phyloP scores from a whole-genome alignment of 169 alveolate species.

The Plasmodium adleri region DNA sequence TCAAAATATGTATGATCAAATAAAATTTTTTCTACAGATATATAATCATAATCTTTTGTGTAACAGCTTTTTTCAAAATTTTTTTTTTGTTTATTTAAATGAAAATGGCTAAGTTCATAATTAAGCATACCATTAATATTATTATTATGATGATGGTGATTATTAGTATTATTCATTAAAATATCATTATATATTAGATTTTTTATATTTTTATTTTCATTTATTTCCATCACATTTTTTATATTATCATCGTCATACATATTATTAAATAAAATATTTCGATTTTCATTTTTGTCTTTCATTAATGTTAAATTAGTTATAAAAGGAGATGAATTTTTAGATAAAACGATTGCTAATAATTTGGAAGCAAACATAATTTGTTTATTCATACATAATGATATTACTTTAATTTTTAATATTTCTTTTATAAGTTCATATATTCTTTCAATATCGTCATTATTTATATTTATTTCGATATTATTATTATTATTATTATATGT shows the following conservation, averaged over 20 bases:
- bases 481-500: not conserved
- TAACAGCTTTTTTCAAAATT: slow-evolving; percentile 39
- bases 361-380: slow-evolving; percentile 66
- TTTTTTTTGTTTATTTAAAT: slow-evolving; percentile 34
- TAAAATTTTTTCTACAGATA: slow-evolving; percentile 64
- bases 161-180: not conserved
- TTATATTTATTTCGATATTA: not conserved
- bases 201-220: not conserved
- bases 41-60: slow-evolving; percentile 64
- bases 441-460: slow-evolving; percentile 33
- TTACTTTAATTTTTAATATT: slow-evolving; percentile 55
- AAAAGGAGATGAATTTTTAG: slow-evolving; percentile 66
- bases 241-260: not conserved
- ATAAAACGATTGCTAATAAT: slow-evolving; percentile 44
- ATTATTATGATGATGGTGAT: slow-evolving; percentile 2
- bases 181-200: not conserved
- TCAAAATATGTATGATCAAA: slow-evolving; percentile 67
- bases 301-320: slow-evolving; percentile 33
- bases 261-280: slow-evolving; percentile 1
- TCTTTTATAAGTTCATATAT: slow-evolving; percentile 33
- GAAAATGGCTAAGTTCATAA: slow-evolving; percentile 36
- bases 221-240: not conserved
- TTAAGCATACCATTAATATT: slow-evolving; percentile 6
- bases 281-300: not conserved
- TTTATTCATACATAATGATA: slow-evolving; percentile 38